These are phyloP conservation scores for Funneliformis geosporum DNA, from an alignment of 192 early-diverging fungal genomes.

Conservation along the genomic window DNA sequence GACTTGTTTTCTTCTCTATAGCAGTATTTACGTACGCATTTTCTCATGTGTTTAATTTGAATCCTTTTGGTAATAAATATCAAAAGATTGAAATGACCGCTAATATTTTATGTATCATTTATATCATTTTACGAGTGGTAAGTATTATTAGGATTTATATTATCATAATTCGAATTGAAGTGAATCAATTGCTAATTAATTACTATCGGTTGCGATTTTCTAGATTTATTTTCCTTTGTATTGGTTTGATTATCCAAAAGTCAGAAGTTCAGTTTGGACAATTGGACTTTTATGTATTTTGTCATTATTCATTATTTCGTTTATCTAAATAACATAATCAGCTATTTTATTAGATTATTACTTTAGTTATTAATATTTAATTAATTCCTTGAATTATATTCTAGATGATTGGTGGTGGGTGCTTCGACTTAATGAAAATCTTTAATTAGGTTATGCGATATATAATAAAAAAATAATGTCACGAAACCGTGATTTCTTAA, in stretches of 20 bases:
- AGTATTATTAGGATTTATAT: background rate
- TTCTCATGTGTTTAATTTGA: background rate
- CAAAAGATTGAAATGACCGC: background rate
- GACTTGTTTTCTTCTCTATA: background rate
- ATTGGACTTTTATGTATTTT: constrained; percentile 4
- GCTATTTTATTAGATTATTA: too few species aligned
- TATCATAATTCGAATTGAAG: background rate
- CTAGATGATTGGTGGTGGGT: too few species aligned
- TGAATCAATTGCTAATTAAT: background rate
- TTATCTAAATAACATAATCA: background rate
- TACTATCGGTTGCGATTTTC: background rate
- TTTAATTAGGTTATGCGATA: too few species aligned
- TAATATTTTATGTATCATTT: background rate
- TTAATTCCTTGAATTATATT: too few species aligned
- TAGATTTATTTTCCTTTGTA: constrained; percentile 5
- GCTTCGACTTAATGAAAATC: too few species aligned
- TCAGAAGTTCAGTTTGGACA: background rate
- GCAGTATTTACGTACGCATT: constrained; percentile 14
- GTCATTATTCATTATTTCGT: background rate
- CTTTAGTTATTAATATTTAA: too few species aligned
- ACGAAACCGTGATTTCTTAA: too few species aligned
- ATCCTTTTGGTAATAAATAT: background rate
- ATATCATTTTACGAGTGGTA: background rate
- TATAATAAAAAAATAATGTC: too few species aligned
- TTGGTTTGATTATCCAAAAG: background rate